Evolutionary conservation across 768 basidiomycete species (phyloP).

Genomic region (Pleurotus salmoneostramineus): DNA sequence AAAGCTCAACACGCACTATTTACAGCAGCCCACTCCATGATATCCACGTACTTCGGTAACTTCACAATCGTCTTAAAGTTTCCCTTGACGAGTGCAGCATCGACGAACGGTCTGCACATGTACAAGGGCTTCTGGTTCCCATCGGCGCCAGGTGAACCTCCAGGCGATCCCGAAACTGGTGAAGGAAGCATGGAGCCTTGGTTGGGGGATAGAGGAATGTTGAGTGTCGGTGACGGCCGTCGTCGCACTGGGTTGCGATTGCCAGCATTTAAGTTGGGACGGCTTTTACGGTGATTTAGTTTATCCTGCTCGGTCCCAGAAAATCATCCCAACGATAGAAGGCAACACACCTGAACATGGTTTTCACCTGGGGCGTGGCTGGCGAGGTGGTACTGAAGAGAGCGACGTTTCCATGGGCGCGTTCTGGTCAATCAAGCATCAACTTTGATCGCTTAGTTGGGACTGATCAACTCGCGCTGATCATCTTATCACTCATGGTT

Average conservation of each 20-base stretch:
- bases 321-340: background rate
- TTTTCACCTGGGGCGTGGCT: background rate
- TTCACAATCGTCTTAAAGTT: conserved; percentile 99
- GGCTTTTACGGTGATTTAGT: background rate
- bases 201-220: conserved; percentile 26
- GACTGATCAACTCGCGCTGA: background rate
- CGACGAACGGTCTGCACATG: conserved; percentile 91
- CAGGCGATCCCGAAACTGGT: conserved; percentile 37
- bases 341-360: background rate
- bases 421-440: no score
- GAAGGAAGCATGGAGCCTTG: conserved; percentile 26
- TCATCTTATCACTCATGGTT: background rate
- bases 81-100: conserved; percentile 93
- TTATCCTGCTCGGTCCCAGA: no score
- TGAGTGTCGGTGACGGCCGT: conserved; percentile 27
- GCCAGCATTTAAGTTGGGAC: conserved; percentile 6
- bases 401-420: background rate
- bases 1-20: conserved; percentile 60
- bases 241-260: conserved; percentile 15
- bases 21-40: conserved; percentile 96
- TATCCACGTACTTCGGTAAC: conserved; percentile 91
- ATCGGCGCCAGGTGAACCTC: conserved; percentile 11
- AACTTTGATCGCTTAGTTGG: background rate
- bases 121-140: conserved; percentile 65
- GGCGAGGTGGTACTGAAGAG: background rate